Evolutionary conservation across 129 eudicot genomes (phyloP).

Genomic region (Flaveria bidentis): DNA sequence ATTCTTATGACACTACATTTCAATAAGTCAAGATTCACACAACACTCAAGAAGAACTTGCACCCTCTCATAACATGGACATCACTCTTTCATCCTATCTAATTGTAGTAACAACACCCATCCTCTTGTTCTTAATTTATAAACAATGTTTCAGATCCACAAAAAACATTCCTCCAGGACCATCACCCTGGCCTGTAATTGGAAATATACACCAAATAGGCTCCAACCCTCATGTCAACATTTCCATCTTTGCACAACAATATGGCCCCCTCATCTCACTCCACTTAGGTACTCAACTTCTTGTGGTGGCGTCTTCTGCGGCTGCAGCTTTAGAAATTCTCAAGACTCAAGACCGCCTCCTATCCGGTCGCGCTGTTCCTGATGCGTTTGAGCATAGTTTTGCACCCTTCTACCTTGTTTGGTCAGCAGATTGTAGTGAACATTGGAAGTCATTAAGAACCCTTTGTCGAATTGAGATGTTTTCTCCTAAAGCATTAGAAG

Average conservation of each 20-base stretch:
- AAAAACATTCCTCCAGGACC: conserved; percentile 36
- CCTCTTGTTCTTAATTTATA: not conserved
- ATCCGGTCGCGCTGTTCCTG: conserved; percentile 28
- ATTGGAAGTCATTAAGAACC: conserved; percentile 31
- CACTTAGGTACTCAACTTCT: conserved; percentile 33
- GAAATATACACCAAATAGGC: conserved; percentile 34
- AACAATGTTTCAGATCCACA: not conserved
- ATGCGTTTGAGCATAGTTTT: conserved; percentile 3
- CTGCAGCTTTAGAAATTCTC: conserved; percentile 32
- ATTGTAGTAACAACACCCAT: not conserved
- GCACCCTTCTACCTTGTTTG: conserved; percentile 7
- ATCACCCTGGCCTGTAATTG: conserved; percentile 28
- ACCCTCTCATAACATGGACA: not conserved
- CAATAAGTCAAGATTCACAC: not conserved
- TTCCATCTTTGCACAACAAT: conserved; percentile 20
- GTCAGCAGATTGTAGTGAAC: conserved; percentile 8
- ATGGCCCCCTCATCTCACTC: conserved; percentile 37
- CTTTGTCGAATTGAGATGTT: conserved; percentile 33
- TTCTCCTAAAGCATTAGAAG: conserved; percentile 27
- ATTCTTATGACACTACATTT: not conserved
- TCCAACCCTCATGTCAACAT: conserved; percentile 26
- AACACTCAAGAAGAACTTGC: not conserved
- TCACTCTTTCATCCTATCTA: not conserved
- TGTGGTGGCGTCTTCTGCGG: conserved; percentile 36
- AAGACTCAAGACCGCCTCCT: conserved; percentile 35